phyloP scores from a whole-genome alignment of 2,329 filamentous ascomycete genomes.

The Diaporthe citriasiana region DNA sequence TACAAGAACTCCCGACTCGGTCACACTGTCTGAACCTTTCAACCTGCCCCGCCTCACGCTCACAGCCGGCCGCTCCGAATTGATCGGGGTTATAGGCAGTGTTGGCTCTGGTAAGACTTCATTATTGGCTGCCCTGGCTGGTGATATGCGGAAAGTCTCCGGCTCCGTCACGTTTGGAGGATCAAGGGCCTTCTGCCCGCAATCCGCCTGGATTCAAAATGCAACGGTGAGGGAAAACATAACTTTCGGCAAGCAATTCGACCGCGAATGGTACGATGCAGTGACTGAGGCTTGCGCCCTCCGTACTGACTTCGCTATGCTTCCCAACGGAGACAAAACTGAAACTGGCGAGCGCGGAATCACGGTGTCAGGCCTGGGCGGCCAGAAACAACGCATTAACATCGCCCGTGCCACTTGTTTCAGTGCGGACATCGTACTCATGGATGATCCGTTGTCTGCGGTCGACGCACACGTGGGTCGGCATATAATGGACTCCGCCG shows the following conservation, averaged over 20 bases:
- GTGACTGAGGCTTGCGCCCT: constrained; percentile 92
- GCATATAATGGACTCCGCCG: constrained; percentile 76
- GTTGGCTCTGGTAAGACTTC: constrained; percentile 94
- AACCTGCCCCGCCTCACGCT: constrained; percentile 78
- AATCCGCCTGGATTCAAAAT: constrained; percentile 99
- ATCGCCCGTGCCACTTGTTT: constrained; percentile 78
- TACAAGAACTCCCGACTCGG: constrained; percentile 41
- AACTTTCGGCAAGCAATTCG: constrained; percentile 84
- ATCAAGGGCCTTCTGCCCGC: constrained; percentile 89
- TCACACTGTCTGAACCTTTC: constrained; percentile 72
- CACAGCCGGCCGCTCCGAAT: constrained; percentile 78
- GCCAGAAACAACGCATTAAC: constrained; percentile 94
- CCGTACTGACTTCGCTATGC: constrained; percentile 87
- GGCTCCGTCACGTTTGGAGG: constrained; percentile 84
- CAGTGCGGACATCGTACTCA: constrained; percentile 50
- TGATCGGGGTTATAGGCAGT: constrained; percentile 86
- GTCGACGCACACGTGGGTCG: constrained; percentile 53
- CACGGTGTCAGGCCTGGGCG: constrained; percentile 93
- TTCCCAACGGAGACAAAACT: constrained; percentile 87
- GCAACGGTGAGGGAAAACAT: constrained; percentile 90
- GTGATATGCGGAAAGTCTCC: constrained; percentile 89
- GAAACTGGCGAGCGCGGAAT: constrained; percentile 97
- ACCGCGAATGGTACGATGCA: constrained; percentile 83
- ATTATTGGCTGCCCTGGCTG: constrained; percentile 87
- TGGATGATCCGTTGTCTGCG: constrained; percentile 53